Evolutionary conservation across 2,329 filamentous ascomycete genomes (phyloP), one percentile per base, ranked within the genome.

Genomic region (Geosmithia morbida): DNA sequence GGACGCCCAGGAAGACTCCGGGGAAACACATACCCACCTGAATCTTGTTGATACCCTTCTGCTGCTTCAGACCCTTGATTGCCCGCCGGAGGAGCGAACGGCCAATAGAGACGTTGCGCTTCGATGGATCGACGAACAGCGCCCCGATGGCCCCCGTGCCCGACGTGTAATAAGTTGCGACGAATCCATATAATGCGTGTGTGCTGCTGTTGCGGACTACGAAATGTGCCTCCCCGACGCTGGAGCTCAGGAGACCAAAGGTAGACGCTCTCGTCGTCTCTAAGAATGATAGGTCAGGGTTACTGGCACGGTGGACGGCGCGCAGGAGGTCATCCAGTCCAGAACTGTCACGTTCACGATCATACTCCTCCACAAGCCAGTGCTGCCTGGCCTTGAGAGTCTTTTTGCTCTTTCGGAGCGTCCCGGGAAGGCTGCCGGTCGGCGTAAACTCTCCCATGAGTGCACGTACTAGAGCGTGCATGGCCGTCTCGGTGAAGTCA

Each of bases 141-240:
- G 86, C 80, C 1, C 85, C 88, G 46, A 97, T 79, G 17, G 87
- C 82, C 16, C 87, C 87, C 4, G 81, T 81, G 1, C 66, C 66
- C 41, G 79, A 79, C 57, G 85, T 79, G 59, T 79, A 88, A 59
- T 94, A 96, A 0, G 88, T 94, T 0, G 88, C 84, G 57, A 85
- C 90, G 62, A 96, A 97, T 2, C 89, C 89, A 58, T 95, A 96
- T 0, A 97, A 67, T 0, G 86, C 86, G 52, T 87, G 83, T 0
- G 89, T 97, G 61, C 85, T 94, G 66, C 86, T 94, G 60, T 96
- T 97, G 18, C 89, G 79, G 30, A 97, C 89, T 8, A 96, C 88
- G 58, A 90, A 94, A 61, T 97, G 89, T 1, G 81, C 71, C 62
- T 95, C 87, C 48, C 85, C 78, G 26, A 94, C 74, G 43, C 81